phyloP scores from a whole-genome alignment of 805 yeast genomes.

The Sugiyamaella americana region DNA sequence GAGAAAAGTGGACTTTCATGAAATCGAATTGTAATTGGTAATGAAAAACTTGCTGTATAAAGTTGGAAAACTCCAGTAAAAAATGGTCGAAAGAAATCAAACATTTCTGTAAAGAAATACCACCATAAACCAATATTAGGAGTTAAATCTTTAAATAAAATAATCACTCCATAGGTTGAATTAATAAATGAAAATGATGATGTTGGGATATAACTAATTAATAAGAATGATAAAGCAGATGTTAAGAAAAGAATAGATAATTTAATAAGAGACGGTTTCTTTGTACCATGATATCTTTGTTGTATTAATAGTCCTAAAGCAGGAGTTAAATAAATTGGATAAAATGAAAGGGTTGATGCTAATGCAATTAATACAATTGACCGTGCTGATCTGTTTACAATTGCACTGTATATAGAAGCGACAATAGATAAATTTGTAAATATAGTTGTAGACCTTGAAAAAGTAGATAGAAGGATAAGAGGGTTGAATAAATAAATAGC shows the following conservation, averaged over 20 bases:
- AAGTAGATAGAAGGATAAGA: constrained; percentile 56
- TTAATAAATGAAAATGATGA: constrained; percentile 39
- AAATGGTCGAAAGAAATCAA: constrained; percentile 79
- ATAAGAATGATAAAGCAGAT: constrained; percentile 18
- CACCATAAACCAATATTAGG: constrained; percentile 98
- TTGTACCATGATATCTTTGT: constrained; percentile 8
- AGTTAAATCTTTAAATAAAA: constrained; percentile 60
- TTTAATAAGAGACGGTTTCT: constrained; percentile 6
- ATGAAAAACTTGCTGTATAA: constrained; percentile 55
- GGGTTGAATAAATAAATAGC: constrained; percentile 77
- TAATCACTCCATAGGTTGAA: constrained; percentile 45
- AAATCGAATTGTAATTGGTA: constrained; percentile 73
- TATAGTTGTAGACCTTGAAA: constrained; percentile 60
- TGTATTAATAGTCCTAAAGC: constrained; percentile 42
- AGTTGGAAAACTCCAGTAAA: constrained; percentile 80
- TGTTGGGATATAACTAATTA: constrained; percentile 24
- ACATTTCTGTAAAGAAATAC: constrained; percentile 95
- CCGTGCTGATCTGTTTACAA: constrained; percentile 35
- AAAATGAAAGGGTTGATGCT: constrained; percentile 58
- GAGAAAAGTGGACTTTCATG: constrained; percentile 54
- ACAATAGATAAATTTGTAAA: constrained; percentile 56
- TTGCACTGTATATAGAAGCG: constrained; percentile 41
- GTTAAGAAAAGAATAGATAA: constrained; percentile 15
- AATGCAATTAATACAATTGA: constrained; percentile 52
- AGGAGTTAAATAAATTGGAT: constrained; percentile 53